Conservation (phyloP, 345 rosid genomes). For the Acer yangbiense region DNA sequence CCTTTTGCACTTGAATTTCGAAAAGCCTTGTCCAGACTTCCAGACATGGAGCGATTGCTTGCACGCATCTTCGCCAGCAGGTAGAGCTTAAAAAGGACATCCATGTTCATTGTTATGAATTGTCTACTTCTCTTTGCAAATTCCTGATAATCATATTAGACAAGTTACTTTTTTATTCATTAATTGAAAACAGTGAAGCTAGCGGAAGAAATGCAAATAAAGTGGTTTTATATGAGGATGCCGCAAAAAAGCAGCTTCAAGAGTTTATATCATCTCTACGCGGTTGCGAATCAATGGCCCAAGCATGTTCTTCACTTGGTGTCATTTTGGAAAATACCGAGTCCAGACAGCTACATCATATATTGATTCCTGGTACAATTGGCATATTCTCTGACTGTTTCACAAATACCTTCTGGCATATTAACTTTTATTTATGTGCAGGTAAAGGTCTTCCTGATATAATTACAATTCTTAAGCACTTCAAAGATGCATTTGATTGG, state of each 20-base stretch:
- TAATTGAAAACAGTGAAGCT: conserved; percentile 63
- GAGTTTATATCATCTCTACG: conserved; percentile 83
- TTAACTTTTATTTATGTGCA: conserved; percentile 32
- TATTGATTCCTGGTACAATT: conserved; percentile 73
- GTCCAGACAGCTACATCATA: conserved; percentile 63
- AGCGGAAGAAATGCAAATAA: conserved; percentile 89
- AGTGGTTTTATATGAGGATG: conserved; percentile 88
- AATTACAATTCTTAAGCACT: conserved; percentile 60
- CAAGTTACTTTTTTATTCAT: conserved; percentile 8
- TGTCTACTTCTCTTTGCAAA: not conserved
- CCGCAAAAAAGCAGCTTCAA: conserved; percentile 84
- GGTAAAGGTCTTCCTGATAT: conserved; percentile 72
- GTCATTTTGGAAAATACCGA: conserved; percentile 62
- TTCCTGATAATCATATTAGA: not conserved
- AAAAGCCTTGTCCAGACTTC: conserved; percentile 73
- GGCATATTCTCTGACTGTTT: conserved; percentile 9
- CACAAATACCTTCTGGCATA: conserved; percentile 28
- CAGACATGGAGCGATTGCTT: conserved; percentile 95
- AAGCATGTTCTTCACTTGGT: conserved; percentile 78
- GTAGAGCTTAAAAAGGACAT: conserved; percentile 42
- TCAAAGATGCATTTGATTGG: conserved; percentile 96
- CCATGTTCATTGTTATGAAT: conserved; percentile 13
- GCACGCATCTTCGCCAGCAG: conserved; percentile 76
- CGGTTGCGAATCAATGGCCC: conserved; percentile 77
- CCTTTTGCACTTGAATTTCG: conserved; percentile 69